Percentiles rank a stretch among this genome's conserved stretches.
Evolutionary conservation across 2,329 filamentous ascomycete species (phyloP).

Genomic region (Neonectria sp.): DNA sequence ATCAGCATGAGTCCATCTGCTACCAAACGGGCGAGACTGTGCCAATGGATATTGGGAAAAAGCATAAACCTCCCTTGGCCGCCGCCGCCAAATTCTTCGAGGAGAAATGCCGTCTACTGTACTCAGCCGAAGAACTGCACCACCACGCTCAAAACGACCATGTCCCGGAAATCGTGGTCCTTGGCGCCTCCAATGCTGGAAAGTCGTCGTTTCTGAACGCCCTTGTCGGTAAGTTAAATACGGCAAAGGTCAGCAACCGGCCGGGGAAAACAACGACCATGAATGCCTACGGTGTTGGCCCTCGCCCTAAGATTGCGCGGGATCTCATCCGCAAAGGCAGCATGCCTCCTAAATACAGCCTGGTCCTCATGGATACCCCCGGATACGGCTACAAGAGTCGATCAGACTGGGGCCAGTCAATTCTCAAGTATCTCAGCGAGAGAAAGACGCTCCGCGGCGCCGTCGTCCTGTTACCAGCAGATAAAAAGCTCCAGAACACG

Average conservation of each 20-base stretch:
- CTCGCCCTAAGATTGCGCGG: conserved; percentile 50
- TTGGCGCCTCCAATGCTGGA: conserved; percentile 91
- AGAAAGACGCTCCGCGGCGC: conserved; percentile 66
- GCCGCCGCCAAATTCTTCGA: conserved; percentile 53
- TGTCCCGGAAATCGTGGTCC: conserved; percentile 78
- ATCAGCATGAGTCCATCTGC: conserved; percentile 42
- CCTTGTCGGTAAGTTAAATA: conserved; percentile 68
- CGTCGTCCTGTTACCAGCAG: conserved; percentile 67
- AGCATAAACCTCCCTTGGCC: conserved; percentile 45
- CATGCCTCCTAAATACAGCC: conserved; percentile 60
- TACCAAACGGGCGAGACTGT: conserved; percentile 31
- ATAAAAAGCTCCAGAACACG: conserved; percentile 65
- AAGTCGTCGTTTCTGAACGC: conserved; percentile 93
- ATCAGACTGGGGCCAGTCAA: conserved; percentile 67
- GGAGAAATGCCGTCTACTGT: conserved; percentile 59
- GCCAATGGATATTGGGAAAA: conserved; percentile 35
- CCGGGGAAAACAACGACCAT: conserved; percentile 69
- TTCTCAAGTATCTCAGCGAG: conserved; percentile 65
- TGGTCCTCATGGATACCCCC: conserved; percentile 67
- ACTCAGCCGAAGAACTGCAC: conserved; percentile 64
- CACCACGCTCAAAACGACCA: conserved; percentile 66
- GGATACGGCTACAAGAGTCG: conserved; percentile 65
- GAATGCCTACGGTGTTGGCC: conserved; percentile 71
- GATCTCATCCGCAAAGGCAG: conserved; percentile 52
- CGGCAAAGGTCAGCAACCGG: conserved; percentile 65